These are phyloP conservation scores for Rhytidhysteron rufulum DNA, from an alignment of 2,329 filamentous ascomycete species.

Conservation along the genomic window DNA sequence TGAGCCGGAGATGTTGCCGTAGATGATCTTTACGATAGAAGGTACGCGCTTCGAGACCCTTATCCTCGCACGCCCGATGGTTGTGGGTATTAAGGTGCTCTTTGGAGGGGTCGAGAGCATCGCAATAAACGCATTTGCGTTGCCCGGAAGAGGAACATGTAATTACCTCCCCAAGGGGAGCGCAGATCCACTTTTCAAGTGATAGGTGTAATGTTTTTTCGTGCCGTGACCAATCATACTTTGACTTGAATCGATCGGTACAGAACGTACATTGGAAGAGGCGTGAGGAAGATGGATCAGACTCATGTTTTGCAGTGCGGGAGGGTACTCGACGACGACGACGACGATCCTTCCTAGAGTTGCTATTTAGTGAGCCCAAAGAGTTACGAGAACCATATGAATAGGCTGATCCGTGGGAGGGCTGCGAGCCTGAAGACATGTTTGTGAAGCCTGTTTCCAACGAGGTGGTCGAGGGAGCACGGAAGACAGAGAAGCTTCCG, in stretches of 20 bases:
- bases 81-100: conserved; percentile 60
- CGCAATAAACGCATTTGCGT: conserved; percentile 58
- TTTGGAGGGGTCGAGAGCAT: conserved; percentile 48
- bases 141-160: conserved; percentile 54
- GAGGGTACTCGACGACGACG: conserved; percentile 49
- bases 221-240: conserved; percentile 40
- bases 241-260: conserved; percentile 37
- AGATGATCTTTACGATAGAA: conserved; percentile 63
- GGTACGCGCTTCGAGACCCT: conserved; percentile 58
- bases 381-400: conserved; percentile 56
- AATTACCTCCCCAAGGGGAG: conserved; percentile 56
- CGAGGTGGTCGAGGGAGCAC: conserved; percentile 52
- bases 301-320: conserved; percentile 25
- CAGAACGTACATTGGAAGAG: conserved; percentile 39
- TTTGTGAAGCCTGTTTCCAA: conserved; percentile 48
- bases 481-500: conserved; percentile 47
- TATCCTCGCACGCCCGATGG: conserved; percentile 62
- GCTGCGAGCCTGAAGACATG: conserved; percentile 52
- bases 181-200: conserved; percentile 49
- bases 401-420: conserved; percentile 54
- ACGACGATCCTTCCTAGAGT: conserved; percentile 54
- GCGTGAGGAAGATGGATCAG: conserved; percentile 15
- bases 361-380: conserved; percentile 54
- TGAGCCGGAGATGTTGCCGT: conserved; percentile 57
- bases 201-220: conserved; percentile 38